Evolutionary conservation across 2,329 filamentous ascomycete species (phyloP), one percentile per base, ranked within the genome.

Genomic region (Arthrocladium fulminans): DNA sequence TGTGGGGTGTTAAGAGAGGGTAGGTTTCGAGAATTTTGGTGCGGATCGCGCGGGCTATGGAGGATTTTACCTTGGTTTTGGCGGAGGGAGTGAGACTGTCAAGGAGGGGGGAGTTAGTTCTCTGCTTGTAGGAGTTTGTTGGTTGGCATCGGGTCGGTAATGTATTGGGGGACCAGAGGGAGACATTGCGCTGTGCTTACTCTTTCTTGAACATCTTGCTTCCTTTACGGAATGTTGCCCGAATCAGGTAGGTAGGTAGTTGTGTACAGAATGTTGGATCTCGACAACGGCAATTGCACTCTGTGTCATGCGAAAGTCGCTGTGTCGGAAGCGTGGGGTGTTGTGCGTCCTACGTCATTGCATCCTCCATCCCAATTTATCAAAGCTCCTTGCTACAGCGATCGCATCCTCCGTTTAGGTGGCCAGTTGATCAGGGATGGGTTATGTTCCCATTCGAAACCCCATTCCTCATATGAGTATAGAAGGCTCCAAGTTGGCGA

Each of bases 11-110:
- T 45, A 97, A 83, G 45, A 86, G 79, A 2, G 92, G 92, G 70
- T 94, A 96, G 46, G 85, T 85, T 51, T 87, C 76, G 55, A 92
- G 73, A 57, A 97, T 79, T 62, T 86, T 86, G 61, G 83, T 76
- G 59, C 92, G 86, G 60, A 98, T 83, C 55, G 74, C 79, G 62
- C 92, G 86, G 73, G 96, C 89, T 49, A 88, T 87, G 20, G 88
- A 95, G 56, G 90, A 96, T 73, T 97, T 98, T 69, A 97, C 87
- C 75, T 97, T 97, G 60, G 88, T 88, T 72, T 92, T 94, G 49
- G 86, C 83, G 57, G 84, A 80, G 22, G 83, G 72, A 60, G 81
- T 73, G 65, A 95, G 81, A 57, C 86, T 90, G 61, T 25, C 3
- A 8, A 29, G 24, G 24, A 27, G 51, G 17, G 34, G 17, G 45